Evolutionary conservation across 768 basidiomycete species (phyloP), one percentile per base, ranked within the genome.

Genomic region (Tricholomella constricta): DNA sequence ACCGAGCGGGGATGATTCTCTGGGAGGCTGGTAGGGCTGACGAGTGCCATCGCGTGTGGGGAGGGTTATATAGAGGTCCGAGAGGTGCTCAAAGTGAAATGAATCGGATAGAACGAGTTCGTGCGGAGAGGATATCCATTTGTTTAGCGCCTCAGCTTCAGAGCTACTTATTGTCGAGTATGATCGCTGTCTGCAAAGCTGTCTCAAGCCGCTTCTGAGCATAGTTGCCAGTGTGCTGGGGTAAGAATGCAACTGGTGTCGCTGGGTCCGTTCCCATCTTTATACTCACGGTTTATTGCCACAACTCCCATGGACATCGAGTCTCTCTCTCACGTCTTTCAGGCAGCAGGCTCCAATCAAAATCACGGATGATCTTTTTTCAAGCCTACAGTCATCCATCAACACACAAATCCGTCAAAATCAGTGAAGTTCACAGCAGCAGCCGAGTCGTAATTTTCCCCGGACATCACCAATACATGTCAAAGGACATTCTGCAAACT

Each of bases 61-160:
- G n/a, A 89, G 74, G 22, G 88, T 88, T 58, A 84, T 72, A 62
- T 79, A 86, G 36, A 89, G 77, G 62, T 86, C 82, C 17, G 82
- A 75, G 57, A 87, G 72, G 54, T 78, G 83, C n/a, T 82, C 82
- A 17, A 75, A 65, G 48, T 74, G 73, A 48, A 88, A 69, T 2
- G 77, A 74, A 59, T 87, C 85, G 5, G 69, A 57, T 31, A 82
- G 66, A 14, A 69, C 61, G 51, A 81, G 71, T 14, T 69, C 69
- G 56, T 79, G 81, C 8, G 78, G 74, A 25, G 75, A 67, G 27
- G 67, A 64, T 45, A 82, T 84, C 83, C 84, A 87, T 36, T 69
- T 64, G 65, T 86, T 79, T 12, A 75, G 65, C n/a, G 65, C 66
- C n/a, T 66, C 60, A 32, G 55, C 46, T 29, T 63, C 44, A 19